phyloP scores from a whole-genome alignment of 345 rosid species.

The Eucalyptus caleyi region DNA sequence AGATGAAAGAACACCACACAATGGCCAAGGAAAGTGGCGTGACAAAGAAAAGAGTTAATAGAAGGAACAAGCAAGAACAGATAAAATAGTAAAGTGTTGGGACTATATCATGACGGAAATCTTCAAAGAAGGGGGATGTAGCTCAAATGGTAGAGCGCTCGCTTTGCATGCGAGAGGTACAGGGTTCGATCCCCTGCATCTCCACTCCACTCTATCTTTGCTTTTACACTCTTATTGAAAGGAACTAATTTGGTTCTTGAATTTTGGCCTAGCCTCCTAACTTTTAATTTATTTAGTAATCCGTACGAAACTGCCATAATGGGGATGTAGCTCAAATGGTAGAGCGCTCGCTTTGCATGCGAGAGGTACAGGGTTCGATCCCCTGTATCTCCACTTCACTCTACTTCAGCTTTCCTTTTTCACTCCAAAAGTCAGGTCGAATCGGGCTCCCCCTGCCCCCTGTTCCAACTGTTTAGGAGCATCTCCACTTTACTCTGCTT shows the following conservation, averaged over 20 bases:
- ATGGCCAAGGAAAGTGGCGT: neutral
- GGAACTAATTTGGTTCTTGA: too few species aligned
- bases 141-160: slow-evolving; percentile 61
- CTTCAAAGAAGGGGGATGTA: slow-evolving; percentile 18
- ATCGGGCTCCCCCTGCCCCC: too few species aligned
- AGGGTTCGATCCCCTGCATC: slow-evolving; percentile 48
- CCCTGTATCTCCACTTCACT: neutral
- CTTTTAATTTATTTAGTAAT: too few species aligned
- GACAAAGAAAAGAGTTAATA: neutral
- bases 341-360: slow-evolving; percentile 55
- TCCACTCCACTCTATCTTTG: neutral
- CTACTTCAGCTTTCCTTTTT: rapidly evolving
- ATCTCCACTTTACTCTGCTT: too few species aligned
- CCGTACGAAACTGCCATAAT: rapidly evolving
- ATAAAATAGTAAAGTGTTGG: too few species aligned
- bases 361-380: slow-evolving; percentile 45
- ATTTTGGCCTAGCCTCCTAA: too few species aligned
- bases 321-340: slow-evolving; percentile 66
- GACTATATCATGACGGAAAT: rapidly evolving
- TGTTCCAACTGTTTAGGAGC: too few species aligned
- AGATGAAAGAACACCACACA: neutral
- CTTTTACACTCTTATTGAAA: too few species aligned
- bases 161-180: slow-evolving; percentile 53
- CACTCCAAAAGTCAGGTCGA: neutral
- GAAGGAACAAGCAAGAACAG: neutral